Evolutionary conservation across 2,329 filamentous ascomycete species (phyloP).

Genomic region (Chrysosporium keratinophilum): DNA sequence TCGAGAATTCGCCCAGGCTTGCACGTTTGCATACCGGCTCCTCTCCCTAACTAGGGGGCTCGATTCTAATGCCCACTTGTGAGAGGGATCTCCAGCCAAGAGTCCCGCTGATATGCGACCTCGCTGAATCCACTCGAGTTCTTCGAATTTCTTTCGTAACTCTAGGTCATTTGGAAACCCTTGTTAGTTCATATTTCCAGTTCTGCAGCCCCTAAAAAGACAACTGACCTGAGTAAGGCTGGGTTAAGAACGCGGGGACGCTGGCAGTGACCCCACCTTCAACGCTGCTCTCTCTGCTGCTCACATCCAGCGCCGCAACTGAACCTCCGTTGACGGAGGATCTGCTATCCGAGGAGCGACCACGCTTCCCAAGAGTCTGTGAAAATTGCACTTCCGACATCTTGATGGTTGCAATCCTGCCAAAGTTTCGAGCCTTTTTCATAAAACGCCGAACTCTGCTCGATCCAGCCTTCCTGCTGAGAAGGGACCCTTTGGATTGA

Average conservation of each 20-base stretch:
- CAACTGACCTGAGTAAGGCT: constrained; percentile 30
- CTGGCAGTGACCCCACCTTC: constrained; percentile 21
- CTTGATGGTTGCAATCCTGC: constrained; percentile 31
- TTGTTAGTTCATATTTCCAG: not conserved
- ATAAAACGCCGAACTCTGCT: constrained; percentile 34
- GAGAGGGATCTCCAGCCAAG: constrained; percentile 37
- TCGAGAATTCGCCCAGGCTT: constrained; percentile 79
- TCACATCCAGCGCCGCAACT: constrained; percentile 9
- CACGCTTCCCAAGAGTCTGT: constrained; percentile 30
- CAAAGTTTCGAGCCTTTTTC: constrained; percentile 33
- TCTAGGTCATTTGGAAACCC: constrained; percentile 33
- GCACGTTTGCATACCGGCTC: constrained; percentile 83
- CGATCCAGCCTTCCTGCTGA: constrained; percentile 26
- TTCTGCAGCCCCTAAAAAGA: not conserved
- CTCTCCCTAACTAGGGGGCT: constrained; percentile 49
- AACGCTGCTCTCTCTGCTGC: constrained; percentile 21
- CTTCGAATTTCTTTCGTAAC: constrained; percentile 49
- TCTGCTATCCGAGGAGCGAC: constrained; percentile 28
- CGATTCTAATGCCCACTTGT: constrained; percentile 50
- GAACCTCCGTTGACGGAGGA: constrained; percentile 20
- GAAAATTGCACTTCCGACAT: constrained; percentile 34
- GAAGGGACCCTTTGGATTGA: constrained; percentile 20
- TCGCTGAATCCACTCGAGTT: constrained; percentile 52
- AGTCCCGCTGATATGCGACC: constrained; percentile 42
- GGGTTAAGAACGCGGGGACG: constrained; percentile 32